phyloP scores from a whole-genome alignment of 2,329 filamentous ascomycete species.

The Sporothrix dimorphospora region DNA sequence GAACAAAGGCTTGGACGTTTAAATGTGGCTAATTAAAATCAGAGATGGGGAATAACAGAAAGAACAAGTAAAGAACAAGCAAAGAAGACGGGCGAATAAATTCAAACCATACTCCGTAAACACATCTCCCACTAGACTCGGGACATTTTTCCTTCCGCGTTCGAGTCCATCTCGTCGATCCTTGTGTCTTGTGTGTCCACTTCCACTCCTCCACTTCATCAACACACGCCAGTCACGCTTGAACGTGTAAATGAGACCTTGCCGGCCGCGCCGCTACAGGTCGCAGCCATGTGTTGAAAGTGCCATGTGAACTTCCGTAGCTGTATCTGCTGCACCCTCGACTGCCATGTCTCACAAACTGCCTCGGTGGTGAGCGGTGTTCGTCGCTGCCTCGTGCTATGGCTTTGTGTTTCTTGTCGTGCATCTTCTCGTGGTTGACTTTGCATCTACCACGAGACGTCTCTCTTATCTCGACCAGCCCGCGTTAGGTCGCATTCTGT shows the following conservation, averaged over 20 bases:
- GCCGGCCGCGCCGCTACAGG: neutral
- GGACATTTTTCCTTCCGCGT: neutral
- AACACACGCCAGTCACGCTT: neutral
- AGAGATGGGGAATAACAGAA: neutral
- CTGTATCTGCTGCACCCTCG: too few relatives aligned
- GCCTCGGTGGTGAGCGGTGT: neutral
- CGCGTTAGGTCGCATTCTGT: neutral
- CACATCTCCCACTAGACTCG: neutral
- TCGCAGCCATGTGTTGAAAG: constrained; percentile 1
- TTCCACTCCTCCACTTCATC: neutral
- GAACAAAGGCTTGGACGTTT: neutral
- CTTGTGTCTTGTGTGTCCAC: neutral
- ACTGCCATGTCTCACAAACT: neutral
- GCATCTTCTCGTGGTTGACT: neutral
- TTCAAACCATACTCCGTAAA: neutral
- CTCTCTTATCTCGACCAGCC: neutral
- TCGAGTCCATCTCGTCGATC: neutral
- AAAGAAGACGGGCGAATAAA: too few relatives aligned
- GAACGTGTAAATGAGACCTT: constrained; percentile 14
- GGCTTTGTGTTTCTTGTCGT: too few relatives aligned
- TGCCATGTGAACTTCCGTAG: neutral
- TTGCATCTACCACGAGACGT: neutral
- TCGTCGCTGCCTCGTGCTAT: neutral
- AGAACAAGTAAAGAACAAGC: neutral
- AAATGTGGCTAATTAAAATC: neutral